Base-by-base conservation (phyloP, 495 filamentous ascomycete species). In the Penicillium antarcticum region DNA sequence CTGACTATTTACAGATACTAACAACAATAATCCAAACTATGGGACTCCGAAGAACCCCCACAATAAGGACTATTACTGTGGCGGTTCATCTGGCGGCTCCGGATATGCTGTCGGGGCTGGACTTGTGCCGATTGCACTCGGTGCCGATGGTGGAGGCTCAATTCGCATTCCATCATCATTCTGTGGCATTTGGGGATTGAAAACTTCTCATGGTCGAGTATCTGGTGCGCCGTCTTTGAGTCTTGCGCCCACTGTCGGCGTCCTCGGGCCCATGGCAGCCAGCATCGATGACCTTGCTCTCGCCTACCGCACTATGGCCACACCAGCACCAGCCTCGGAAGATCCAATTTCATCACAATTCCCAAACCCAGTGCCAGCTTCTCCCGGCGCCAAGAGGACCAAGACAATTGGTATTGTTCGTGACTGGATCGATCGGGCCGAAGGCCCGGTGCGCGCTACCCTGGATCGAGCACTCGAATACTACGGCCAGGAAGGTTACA, bases 131-230 rank as follows among this genome's bases (percentile, higher is more conserved):
- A 84, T 97, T 54, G 84, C 87, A 5, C 71, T 95, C 8, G 92
- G 90, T 29, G 86, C 87, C 2, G 92, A 97, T 64, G 89, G 89
- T 8, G 92, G 92, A 18, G 92, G 92, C 42, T 89, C 85, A 48
- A 84, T 96, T 48, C 82, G 92, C 9, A 82, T 96, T 44, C 92
- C 92, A 0, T 72, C 88, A 1, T 80, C 83, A 19, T 95, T 87
- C 70, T 95, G 90, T 63, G 92, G 92, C 31, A 71, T 90, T 14
- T 97, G 87, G 72, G 92, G 92, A 12, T 80, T 97, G 31, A 97
- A 97, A 63, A 81, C 91, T 1, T 86, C 82, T 4, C 86, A 95
- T 56, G 80, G 85, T 57, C 83, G 92, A n/a, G 74, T 89, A 12
- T 88, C 86, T 31, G 73, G 69, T 29, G 65, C 68, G 0, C 89